phyloP scores from a whole-genome alignment of 805 yeast species.

The Yamadazyma sp. region DNA sequence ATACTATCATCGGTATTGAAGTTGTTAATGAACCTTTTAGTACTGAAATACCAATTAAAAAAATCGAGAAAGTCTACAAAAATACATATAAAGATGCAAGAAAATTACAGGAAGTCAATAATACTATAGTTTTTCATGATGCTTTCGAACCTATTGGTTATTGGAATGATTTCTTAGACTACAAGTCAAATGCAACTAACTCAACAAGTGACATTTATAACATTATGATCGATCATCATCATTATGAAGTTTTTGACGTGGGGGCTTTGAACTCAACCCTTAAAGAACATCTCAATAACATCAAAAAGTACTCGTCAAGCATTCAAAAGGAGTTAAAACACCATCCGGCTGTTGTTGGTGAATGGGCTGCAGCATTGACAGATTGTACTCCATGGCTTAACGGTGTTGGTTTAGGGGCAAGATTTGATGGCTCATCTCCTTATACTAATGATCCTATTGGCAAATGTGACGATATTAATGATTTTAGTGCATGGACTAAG shows the following conservation, averaged over 20 bases:
- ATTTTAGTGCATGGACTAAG: conserved; percentile 40
- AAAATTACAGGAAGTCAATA: conserved; percentile 26
- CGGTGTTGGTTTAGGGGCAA: conserved; percentile 64
- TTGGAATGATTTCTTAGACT: conserved; percentile 41
- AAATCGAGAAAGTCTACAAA: conserved; percentile 26
- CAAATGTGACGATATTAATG: conserved; percentile 42
- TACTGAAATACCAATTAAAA: conserved; percentile 18
- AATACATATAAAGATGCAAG: conserved; percentile 32
- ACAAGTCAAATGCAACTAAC: conserved; percentile 10
- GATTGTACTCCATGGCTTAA: conserved; percentile 71
- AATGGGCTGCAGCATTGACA: conserved; percentile 72
- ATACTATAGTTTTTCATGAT: conserved; percentile 58
- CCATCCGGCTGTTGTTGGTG: conserved; percentile 60
- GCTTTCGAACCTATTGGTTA: conserved; percentile 56
- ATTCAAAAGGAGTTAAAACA: conserved; percentile 34
- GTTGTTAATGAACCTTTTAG: conserved; percentile 40
- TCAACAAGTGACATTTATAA: conserved; percentile 26
- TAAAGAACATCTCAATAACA: conserved; percentile 30
- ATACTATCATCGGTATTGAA: conserved; percentile 39
- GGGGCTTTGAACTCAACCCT: conserved; percentile 24
- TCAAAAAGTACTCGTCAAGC: conserved; percentile 26
- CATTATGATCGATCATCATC: conserved; percentile 39
- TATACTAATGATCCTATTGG: conserved; percentile 28
- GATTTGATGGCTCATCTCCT: conserved; percentile 50
- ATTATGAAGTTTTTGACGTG: conserved; percentile 34